Conservation (phyloP, 441 rosid genomes). For the Aleurites moluccanus region DNA sequence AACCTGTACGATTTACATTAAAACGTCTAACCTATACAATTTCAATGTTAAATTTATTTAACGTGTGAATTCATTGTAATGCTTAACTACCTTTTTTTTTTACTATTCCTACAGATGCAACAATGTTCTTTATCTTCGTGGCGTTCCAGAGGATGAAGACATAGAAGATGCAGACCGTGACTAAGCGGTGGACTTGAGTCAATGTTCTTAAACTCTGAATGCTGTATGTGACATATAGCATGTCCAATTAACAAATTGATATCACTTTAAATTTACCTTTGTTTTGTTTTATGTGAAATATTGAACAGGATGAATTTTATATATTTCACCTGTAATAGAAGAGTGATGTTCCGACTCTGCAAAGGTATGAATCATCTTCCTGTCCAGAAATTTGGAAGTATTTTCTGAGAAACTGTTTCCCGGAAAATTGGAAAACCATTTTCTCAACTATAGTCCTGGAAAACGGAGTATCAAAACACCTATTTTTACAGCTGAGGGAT, state of each 20-base stretch:
- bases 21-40: background rate
- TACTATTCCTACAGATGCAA: slow-evolving; percentile 54
- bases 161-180: slow-evolving; percentile 72
- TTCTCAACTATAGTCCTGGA: too few relatives aligned
- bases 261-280: too few relatives aligned
- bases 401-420: too few relatives aligned
- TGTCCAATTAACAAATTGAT: background rate
- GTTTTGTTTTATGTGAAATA: background rate
- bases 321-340: too few relatives aligned
- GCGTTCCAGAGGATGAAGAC: slow-evolving; percentile 80
- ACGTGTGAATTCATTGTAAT: too few relatives aligned
- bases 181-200: slow-evolving; percentile 17
- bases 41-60: background rate
- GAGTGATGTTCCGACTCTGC: too few relatives aligned
- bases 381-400: too few relatives aligned
- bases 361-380: too few relatives aligned
- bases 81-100: background rate
- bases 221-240: background rate
- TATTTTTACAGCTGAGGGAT: too few relatives aligned
- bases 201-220: background rate
- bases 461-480: too few relatives aligned
- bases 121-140: slow-evolving; percentile 74
- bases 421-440: too few relatives aligned
- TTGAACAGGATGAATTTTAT: background rate
- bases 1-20: too few relatives aligned